Evolutionary conservation across 2,329 filamentous ascomycete genomes (phyloP), one percentile per base, ranked within the genome.

Genomic region (Fusarium illudens): DNA sequence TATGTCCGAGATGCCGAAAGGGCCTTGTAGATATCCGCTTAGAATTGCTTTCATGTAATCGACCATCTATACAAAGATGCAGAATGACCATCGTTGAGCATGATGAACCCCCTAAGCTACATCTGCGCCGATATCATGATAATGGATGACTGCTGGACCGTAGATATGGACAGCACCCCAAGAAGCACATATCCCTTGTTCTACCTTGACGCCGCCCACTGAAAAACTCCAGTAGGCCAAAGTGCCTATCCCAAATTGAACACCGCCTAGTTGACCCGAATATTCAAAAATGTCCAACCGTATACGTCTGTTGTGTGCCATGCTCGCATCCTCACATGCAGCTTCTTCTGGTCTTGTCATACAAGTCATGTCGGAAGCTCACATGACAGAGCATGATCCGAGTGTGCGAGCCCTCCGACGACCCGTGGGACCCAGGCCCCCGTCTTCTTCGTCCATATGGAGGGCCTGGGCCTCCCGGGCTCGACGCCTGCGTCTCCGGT

Each of bases 391-490:
- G 76, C 90, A 92, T 27, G 82, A 79, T n/a, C 65, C 87, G 78
- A 88, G 83, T 34, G 89, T 92, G 71, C 90, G 84, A 15, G 90
- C 89, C 60, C 88, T 84, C 62, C 89, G 84, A 34, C 89, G 84
- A 25, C 86, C 83, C 5, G 80, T 83, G 20, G 80, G 82, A 7
- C 82, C 80, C n/a, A 79, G 68, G 6, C 81, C 88, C 12, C 87
- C 90, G 44, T 92, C 92, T 68, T 94, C 92, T 76, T 97, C 94
- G 71, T 93, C 89, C 48, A 91, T 89, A 79, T 96, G 93, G 70
- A 93, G 83, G 75, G 90, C 84, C 75, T 93, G 90, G 6, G 94
- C 93, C 76, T 97, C 93, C 48, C 94, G 86, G 2, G 93, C 93
- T 62, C 94, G 85, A 51, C 94, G 86, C 67, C 94, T 84, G 61